Conservation (phyloP, 108 stramenopile genomes). For the Stephanodiscus triporus region DNA sequence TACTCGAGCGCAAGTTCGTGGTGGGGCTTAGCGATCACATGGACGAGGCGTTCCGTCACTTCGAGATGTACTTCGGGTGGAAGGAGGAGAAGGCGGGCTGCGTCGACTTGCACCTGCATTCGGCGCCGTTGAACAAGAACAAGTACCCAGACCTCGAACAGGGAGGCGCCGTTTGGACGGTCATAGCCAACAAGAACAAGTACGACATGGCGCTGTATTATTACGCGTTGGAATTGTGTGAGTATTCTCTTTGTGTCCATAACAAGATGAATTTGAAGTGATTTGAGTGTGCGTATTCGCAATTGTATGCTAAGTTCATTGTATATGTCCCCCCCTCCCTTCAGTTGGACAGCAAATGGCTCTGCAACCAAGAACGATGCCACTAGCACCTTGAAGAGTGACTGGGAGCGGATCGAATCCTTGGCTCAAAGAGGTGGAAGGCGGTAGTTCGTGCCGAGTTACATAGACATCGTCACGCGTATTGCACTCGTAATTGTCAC, state of each 20-base stretch:
- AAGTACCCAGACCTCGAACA: conserved; percentile 31
- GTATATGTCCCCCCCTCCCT: too few relatives aligned
- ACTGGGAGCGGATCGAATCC: conserved; percentile 85
- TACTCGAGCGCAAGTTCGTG: conserved; percentile 46
- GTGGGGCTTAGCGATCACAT: conserved; percentile 46
- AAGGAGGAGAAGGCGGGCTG: conserved; percentile 31
- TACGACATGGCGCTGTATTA: conserved; percentile 45
- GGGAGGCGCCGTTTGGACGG: conserved; percentile 27
- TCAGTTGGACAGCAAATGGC: too few relatives aligned
- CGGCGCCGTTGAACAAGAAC: conserved; percentile 25
- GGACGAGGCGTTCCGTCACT: conserved; percentile 41
- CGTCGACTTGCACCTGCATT: conserved; percentile 25
- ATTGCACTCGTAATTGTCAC: too few relatives aligned
- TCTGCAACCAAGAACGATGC: conserved; percentile 18
- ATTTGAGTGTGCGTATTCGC: not conserved
- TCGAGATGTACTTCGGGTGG: conserved; percentile 56
- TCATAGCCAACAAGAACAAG: conserved; percentile 41
- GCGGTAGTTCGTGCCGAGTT: not conserved
- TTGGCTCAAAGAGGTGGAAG: conserved; percentile 55
- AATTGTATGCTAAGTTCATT: too few relatives aligned
- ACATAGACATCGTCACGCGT: not conserved
- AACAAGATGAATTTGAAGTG: not conserved
- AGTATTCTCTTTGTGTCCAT: not conserved
- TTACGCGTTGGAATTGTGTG: conserved; percentile 37
- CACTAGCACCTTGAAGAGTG: conserved; percentile 54